These are phyloP conservation scores for Fonsecaea erecta DNA, from an alignment of 2,329 filamentous ascomycete species.

Conservation along the genomic window DNA sequence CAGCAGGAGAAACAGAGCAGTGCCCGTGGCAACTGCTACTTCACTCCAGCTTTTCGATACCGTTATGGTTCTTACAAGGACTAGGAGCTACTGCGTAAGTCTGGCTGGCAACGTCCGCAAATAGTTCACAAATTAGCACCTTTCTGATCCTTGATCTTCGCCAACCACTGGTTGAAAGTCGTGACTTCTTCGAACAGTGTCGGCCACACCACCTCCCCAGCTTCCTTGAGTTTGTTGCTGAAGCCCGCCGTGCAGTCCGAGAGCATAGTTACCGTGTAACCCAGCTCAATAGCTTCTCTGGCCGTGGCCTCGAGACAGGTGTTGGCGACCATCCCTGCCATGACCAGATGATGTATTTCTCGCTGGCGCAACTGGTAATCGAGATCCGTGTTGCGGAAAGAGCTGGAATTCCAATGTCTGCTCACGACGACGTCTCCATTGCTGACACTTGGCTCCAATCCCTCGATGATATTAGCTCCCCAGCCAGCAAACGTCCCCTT, in stretches of 20 bases:
- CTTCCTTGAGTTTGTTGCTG: slow-evolving; percentile 9
- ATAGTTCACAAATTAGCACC: background rate
- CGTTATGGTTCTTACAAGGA: background rate
- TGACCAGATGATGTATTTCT: slow-evolving; percentile 42
- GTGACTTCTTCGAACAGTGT: slow-evolving; percentile 12
- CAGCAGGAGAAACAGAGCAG: background rate
- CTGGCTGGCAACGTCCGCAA: background rate
- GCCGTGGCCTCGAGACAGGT: slow-evolving; percentile 46
- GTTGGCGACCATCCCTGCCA: slow-evolving; percentile 43
- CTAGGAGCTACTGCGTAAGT: background rate
- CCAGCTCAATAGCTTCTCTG: slow-evolving; percentile 43
- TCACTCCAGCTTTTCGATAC: background rate
- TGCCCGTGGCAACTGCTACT: background rate
- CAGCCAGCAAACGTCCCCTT: slow-evolving; percentile 40
- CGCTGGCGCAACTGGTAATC: slow-evolving; percentile 44
- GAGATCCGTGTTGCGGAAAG: slow-evolving; percentile 45
- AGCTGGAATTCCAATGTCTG: slow-evolving; percentile 44
- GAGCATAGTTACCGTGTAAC: slow-evolving; percentile 3
- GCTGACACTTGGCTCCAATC: slow-evolving; percentile 39
- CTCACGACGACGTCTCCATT: slow-evolving; percentile 42
- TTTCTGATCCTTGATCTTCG: background rate
- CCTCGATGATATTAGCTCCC: slow-evolving; percentile 41
- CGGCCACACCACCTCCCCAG: slow-evolving; percentile 10
- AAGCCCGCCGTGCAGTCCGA: slow-evolving; percentile 13
- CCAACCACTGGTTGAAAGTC: slow-evolving; percentile 5